Evolutionary conservation across 805 yeast genomes (phyloP), one percentile per base, ranked within the genome.

Genomic region (Lipomyces yamadae): DNA sequence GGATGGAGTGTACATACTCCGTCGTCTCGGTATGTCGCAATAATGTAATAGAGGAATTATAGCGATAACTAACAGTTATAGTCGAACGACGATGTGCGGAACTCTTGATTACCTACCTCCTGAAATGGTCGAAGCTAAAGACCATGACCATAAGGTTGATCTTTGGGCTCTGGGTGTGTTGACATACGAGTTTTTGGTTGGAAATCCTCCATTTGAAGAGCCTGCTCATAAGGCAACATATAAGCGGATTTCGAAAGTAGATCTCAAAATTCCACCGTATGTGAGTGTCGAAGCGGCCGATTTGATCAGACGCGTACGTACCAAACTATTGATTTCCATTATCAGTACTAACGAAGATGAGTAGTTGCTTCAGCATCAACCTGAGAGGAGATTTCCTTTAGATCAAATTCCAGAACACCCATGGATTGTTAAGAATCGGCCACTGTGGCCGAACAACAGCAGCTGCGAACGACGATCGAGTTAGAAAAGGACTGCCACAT

Each of bases 71-170:
- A 15, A 34, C 33, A 34, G 42, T 15, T 59, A 32, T 48, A 84
- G 85, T 69, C 80, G 97, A 73, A 82, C 86, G 15, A 94, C 98
- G 0, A 84, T 95, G 80, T 95, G 98, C 78, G 98, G 99, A 0
- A 95, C 99, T 0, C 80, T 94, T 53, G 98, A 95, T 78, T 94
- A 94, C 73, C 78, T 95, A 15, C 96, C 98, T 0, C 99, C 99
- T 6, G 99, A 94, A 78, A 88, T 95, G 90, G 91, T 94, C 5
- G 95, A 89, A 68, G 87, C 90, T 1, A 87, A 85, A 72, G 90
- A 87, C 10, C 95, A 94, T 73, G 94, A 90, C 72, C 83, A 82
- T 62, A 82, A 82, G 61, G 97, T 92, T 0, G 99, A 94, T 76
- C 84, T 89, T 2, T 94, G 99, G 99, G 91, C 98, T 0, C 80